Percentiles rank a stretch among this genome's conserved stretches.
Evolutionary conservation across 2,329 filamentous ascomycete species (phyloP).

Genomic region (Tolypocladium inflatum): DNA sequence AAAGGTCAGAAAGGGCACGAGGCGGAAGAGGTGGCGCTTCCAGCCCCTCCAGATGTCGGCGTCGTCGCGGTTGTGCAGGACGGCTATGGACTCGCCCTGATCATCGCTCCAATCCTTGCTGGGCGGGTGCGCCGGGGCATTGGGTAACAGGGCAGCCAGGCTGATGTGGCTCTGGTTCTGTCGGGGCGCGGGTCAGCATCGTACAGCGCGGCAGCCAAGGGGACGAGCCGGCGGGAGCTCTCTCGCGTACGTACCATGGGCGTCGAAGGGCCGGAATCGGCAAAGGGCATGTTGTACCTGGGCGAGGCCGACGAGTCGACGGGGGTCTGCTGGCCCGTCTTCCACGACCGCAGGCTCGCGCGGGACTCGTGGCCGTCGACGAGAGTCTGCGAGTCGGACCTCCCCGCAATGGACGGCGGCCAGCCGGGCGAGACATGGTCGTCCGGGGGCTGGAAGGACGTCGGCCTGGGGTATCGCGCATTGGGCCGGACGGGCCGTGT

Average conservation of each 20-base stretch:
- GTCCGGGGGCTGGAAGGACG: neutral
- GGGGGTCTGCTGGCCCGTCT: constrained; percentile 8
- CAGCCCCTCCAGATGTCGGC: constrained; percentile 34
- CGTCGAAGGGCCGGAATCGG: constrained; percentile 6
- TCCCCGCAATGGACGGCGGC: constrained; percentile 9
- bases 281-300: constrained; percentile 5
- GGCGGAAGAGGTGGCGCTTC: constrained; percentile 27
- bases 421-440: constrained; percentile 6
- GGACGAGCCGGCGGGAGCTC: neutral
- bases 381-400: constrained; percentile 19
- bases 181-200: constrained; percentile 1
- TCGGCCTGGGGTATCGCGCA: neutral
- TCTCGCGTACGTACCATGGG: constrained; percentile 7
- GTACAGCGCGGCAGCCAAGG: neutral
- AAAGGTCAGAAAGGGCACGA: constrained; percentile 29
- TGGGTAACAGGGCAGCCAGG: constrained; percentile 27
- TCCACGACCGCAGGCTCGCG: constrained; percentile 13
- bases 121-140: constrained; percentile 16
- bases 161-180: constrained; percentile 34
- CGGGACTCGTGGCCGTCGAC: constrained; percentile 16
- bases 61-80: constrained; percentile 32
- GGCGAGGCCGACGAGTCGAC: constrained; percentile 5
- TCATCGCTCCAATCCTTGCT: constrained; percentile 22
- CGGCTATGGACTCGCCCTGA: constrained; percentile 23
- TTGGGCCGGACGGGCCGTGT: neutral